Evolutionary conservation across 83 land plant genomes (phyloP), one percentile per base, ranked within the genome.

Genomic region (Picea abies): DNA sequence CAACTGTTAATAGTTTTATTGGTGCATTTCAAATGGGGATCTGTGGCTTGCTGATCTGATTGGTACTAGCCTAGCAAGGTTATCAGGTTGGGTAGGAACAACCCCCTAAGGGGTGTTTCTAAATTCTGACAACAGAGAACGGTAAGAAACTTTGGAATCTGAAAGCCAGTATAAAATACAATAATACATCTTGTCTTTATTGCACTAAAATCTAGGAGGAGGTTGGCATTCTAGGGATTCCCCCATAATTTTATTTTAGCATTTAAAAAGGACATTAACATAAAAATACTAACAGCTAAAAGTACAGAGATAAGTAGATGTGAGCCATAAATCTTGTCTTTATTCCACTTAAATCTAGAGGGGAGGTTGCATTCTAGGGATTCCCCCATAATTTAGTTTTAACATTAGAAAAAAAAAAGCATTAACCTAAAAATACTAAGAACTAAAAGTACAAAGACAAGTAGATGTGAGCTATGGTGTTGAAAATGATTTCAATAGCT

Each of bases 401-500:
- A 56, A 3, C 76, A 71, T 39, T 19, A 19, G 22, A 8, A 44
- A 39, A 41, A 41, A 72, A 44, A 72, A 19, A 20, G 41, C 76
- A 71, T 39, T 19, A 41, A 47, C 12, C 16, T n/a, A 10, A 22
- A 75, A n/a, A 22, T 25, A 75, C 12, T 56, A 56, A 56, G 4
- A 56, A 16, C 60, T 14, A 56, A 14, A 56, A 14, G 16, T 56
- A 14, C 16, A 56, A 22, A 25, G 60, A 47, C 23, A 49, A 75
- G 16, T 75, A 75, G 16, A 7, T 52, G 14, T 6, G 4, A 56
- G 16, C 60, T 4, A 75, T 10, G 23, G 22, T 5, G 47, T 10
- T 75, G 41, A 41, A 75, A 47, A 75, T 75, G 32, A 75, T 49
- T 75, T 75, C 60, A 75, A 75, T 56, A 23, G 60, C 5, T 49